Percentiles rank a stretch among this genome's conserved stretches.
phyloP scores from a whole-genome alignment of 352 stramenopile species.

The Phytophthora gonapodyides region DNA sequence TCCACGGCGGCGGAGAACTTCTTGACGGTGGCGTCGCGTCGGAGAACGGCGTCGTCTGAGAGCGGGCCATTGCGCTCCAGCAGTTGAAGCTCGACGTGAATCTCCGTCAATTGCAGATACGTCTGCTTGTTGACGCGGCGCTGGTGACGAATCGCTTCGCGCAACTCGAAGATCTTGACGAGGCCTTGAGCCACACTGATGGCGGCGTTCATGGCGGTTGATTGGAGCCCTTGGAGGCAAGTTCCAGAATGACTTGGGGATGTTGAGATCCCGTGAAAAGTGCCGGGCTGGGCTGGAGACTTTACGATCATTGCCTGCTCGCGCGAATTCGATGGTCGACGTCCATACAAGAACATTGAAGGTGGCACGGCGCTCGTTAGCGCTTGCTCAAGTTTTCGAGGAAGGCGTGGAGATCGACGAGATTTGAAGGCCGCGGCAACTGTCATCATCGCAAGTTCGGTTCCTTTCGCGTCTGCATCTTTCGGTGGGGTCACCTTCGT shows the following conservation, averaged over 20 bases:
- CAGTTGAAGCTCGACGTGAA: slow-evolving; percentile 28
- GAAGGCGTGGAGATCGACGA: neutral
- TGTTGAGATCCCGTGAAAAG: neutral
- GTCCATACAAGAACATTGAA: too few relatives aligned
- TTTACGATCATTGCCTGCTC: neutral
- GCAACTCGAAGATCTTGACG: slow-evolving; percentile 29
- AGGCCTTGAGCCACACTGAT: slow-evolving; percentile 20
- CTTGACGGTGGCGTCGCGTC: slow-evolving; percentile 22
- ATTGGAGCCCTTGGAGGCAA: slow-evolving; percentile 10
- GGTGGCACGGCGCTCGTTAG: too few relatives aligned
- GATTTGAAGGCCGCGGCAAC: too few relatives aligned
- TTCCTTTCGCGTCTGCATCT: too few relatives aligned
- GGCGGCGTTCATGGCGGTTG: slow-evolving; percentile 12
- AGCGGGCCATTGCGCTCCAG: slow-evolving; percentile 24
- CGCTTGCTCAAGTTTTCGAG: slow-evolving; percentile 16
- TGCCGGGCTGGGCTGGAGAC: neutral
- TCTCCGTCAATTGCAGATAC: slow-evolving; percentile 28
- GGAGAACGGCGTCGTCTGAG: slow-evolving; percentile 21
- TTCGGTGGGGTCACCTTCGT: too few relatives aligned
- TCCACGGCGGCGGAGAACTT: slow-evolving; percentile 21
- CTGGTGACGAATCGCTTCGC: slow-evolving; percentile 32
- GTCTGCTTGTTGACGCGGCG: slow-evolving; percentile 26
- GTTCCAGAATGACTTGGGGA: slow-evolving; percentile 14
- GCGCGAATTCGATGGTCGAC: too few relatives aligned
- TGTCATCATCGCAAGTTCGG: too few relatives aligned